These are phyloP conservation scores for Cytospora leucostoma DNA, from an alignment of 2,329 filamentous ascomycete genomes.

Conservation along the genomic window DNA sequence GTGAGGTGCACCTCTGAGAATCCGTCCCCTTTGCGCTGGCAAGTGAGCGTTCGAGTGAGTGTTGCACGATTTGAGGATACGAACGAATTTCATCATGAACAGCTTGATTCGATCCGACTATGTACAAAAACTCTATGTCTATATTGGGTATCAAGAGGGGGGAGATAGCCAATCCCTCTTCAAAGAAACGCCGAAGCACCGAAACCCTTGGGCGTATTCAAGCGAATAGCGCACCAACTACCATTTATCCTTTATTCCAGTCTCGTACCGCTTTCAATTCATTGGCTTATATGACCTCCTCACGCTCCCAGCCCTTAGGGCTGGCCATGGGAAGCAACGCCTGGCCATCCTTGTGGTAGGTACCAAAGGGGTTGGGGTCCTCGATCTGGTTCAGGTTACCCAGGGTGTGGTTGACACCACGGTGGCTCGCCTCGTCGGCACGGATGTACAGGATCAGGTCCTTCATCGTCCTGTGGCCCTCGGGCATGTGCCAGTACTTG, in stretches of 20 bases:
- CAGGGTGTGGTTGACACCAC: slow-evolving; percentile 95
- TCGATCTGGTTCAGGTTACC: slow-evolving; percentile 81
- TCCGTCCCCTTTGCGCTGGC: background rate
- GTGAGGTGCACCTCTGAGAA: background rate
- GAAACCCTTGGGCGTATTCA: background rate
- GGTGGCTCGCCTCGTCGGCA: slow-evolving; percentile 72
- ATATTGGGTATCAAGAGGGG: slow-evolving; percentile 17
- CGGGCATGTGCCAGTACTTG: slow-evolving; percentile 92
- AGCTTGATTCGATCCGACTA: background rate
- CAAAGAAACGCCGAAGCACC: background rate
- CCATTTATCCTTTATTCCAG: background rate
- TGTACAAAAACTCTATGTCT: slow-evolving; percentile 9
- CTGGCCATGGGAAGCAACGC: slow-evolving; percentile 64
- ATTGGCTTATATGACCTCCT: slow-evolving; percentile 59
- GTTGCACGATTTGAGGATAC: background rate
- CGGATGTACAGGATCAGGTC: slow-evolving; percentile 87
- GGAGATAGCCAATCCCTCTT: background rate
- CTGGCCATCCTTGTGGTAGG: slow-evolving; percentile 71
- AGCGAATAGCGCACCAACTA: background rate
- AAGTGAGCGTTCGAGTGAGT: too few relatives aligned
- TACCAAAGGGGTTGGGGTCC: slow-evolving; percentile 92
- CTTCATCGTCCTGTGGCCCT: slow-evolving; percentile 77
- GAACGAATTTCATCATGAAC: background rate
- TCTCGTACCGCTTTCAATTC: background rate
- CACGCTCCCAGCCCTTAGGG: slow-evolving; percentile 77